Conservation (phyloP, 805 yeast genomes). For the Nakazawaea ernobii region DNA sequence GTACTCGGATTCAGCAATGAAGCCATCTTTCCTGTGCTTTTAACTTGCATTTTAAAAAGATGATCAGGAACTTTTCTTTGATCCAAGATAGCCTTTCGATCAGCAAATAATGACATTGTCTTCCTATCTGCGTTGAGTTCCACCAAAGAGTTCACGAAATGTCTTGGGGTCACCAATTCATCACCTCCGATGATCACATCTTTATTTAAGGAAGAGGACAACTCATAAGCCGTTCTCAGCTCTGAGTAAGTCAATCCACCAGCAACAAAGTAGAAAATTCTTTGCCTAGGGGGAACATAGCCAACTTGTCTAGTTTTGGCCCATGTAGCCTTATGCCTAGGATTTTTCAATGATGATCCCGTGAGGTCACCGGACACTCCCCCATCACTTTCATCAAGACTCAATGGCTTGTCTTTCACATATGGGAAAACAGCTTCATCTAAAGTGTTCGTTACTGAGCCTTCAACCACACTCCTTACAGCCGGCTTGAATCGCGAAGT, state of each 20-base stretch:
- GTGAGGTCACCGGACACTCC: slow-evolving; percentile 20
- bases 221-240: slow-evolving; percentile 66
- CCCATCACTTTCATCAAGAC: slow-evolving; percentile 28
- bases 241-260: slow-evolving; percentile 91
- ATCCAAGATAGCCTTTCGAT: slow-evolving; percentile 23
- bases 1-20: slow-evolving; percentile 15
- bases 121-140: slow-evolving; percentile 30
- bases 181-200: slow-evolving; percentile 83
- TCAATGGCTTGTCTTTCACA: slow-evolving; percentile 66
- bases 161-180: slow-evolving; percentile 52
- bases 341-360: slow-evolving; percentile 55
- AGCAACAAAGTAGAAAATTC: slow-evolving; percentile 73
- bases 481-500: slow-evolving; percentile 75
- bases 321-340: slow-evolving; percentile 74
- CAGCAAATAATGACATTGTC: slow-evolving; percentile 37
- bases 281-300: slow-evolving; percentile 40
- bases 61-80: slow-evolving; percentile 34
- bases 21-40: slow-evolving; percentile 11
- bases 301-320: slow-evolving; percentile 33
- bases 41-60: slow-evolving; percentile 28
- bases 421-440: slow-evolving; percentile 65
- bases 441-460: slow-evolving; percentile 44
- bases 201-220: slow-evolving; percentile 53
- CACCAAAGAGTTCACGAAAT: slow-evolving; percentile 32
- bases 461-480: slow-evolving; percentile 49